Conservation (phyloP, 352 stramenopile species). For the Pythium insidiosum region DNA sequence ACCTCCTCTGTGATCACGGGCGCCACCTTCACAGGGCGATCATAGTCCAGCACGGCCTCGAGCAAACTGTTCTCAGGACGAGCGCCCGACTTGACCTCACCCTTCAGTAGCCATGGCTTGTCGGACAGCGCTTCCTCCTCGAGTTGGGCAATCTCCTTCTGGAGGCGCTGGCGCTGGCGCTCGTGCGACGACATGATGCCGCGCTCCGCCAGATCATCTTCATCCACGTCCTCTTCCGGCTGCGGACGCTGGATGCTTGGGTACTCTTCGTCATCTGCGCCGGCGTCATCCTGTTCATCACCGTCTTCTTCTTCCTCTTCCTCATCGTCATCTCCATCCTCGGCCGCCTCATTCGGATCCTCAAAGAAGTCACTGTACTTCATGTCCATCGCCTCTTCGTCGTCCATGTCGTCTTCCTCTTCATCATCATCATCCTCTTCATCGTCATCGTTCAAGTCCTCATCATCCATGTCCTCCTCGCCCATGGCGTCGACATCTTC, state of each 20-base stretch:
- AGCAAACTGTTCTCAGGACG: constrained; percentile 92
- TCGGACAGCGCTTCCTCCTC: constrained; percentile 87
- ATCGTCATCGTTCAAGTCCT: constrained; percentile 59
- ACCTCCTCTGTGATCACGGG: constrained; percentile 91
- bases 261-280: constrained; percentile 41
- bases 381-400: constrained; percentile 20
- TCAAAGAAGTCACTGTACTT: constrained; percentile 30
- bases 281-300: constrained; percentile 16
- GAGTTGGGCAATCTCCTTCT: constrained; percentile 82
- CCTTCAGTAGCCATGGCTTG: constrained; percentile 92
- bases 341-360: constrained; percentile 14
- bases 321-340: constrained; percentile 34
- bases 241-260: constrained; percentile 39
- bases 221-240: constrained; percentile 42
- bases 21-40: constrained; percentile 86
- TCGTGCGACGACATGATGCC: constrained; percentile 78
- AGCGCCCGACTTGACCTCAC: constrained; percentile 80
- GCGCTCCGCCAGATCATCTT: constrained; percentile 66
- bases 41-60: constrained; percentile 91
- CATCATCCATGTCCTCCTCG: constrained; percentile 43
- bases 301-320: constrained; percentile 30
- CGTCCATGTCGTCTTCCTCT: constrained; percentile 45
- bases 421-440: constrained; percentile 67
- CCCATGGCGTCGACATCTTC: constrained; percentile 37
- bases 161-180: constrained; percentile 49